Evolutionary conservation across 306 rosid genomes (phyloP).

Genomic region (Neltuma alba): DNA sequence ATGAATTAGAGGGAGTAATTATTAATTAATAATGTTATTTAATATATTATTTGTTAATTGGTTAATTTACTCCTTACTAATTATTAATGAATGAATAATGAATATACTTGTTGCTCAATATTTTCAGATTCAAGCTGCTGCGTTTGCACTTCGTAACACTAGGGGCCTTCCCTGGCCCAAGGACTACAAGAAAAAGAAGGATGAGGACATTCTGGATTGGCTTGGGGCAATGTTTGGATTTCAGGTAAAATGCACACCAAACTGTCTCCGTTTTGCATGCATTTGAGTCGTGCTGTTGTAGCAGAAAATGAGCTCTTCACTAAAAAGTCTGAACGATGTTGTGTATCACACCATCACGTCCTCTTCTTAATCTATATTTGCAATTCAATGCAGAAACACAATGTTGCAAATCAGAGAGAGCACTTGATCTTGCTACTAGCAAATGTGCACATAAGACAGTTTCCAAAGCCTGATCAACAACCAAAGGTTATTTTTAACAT

Average conservation of each 20-base stretch:
- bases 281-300: neutral
- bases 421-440: slow-evolving; percentile 93
- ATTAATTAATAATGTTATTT: neutral
- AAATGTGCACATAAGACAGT: slow-evolving; percentile 93
- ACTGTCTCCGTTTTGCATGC: slow-evolving; percentile 7
- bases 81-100: neutral
- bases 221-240: slow-evolving; percentile 96
- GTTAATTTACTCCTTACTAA: neutral
- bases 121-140: slow-evolving; percentile 92
- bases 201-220: slow-evolving; percentile 97
- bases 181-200: slow-evolving; percentile 82
- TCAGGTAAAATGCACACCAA: slow-evolving; percentile 59
- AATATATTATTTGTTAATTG: neutral
- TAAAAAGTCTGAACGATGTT: slow-evolving; percentile 18
- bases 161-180: slow-evolving; percentile 95
- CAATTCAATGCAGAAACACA: slow-evolving; percentile 71
- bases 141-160: slow-evolving; percentile 86
- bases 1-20: neutral
- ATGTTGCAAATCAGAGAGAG: slow-evolving; percentile 94
- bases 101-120: slow-evolving; percentile 10
- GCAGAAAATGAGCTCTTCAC: neutral
- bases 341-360: slow-evolving; percentile 20
- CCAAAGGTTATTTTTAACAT: slow-evolving; percentile 74
- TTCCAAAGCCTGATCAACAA: slow-evolving; percentile 97
- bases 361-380: slow-evolving; percentile 8